Percentiles rank a stretch among this genome's conserved stretches.
Conservation (phyloP, 2,329 filamentous ascomycete genomes). For the Ophiostoma piceae region DNA sequence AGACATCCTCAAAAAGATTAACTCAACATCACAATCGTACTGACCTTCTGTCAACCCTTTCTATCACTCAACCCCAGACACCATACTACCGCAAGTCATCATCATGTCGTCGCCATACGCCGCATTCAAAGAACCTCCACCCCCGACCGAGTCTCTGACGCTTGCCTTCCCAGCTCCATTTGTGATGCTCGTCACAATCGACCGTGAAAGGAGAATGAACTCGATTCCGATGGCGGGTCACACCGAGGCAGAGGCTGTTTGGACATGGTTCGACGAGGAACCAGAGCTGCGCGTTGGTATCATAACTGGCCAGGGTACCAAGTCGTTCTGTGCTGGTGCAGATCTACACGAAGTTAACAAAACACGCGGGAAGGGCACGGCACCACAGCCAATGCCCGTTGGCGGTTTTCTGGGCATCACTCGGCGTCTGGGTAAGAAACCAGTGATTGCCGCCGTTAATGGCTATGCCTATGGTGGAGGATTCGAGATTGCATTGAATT, state of each 20-base stretch:
- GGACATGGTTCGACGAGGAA: conserved; percentile 50
- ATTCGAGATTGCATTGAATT: conserved; percentile 56
- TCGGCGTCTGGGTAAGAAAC: conserved; percentile 53
- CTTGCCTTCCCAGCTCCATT: conserved; percentile 40
- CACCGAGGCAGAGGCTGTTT: conserved; percentile 45
- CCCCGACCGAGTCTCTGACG: conserved; percentile 12
- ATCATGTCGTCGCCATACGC: conserved; percentile 15
- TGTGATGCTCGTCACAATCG: conserved; percentile 50
- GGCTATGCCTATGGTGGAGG: conserved; percentile 57
- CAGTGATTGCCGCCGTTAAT: conserved; percentile 59
- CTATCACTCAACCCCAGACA: not conserved
- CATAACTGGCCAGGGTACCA: conserved; percentile 47
- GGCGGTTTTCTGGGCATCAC: conserved; percentile 38
- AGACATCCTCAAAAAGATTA: no score
- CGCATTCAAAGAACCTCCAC: conserved; percentile 16
- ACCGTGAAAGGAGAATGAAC: conserved; percentile 46
- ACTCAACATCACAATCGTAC: no score
- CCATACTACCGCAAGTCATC: not conserved
- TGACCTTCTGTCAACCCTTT: no score
- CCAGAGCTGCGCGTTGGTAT: conserved; percentile 45
- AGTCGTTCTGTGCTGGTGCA: conserved; percentile 49
- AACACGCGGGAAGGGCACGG: conserved; percentile 28
- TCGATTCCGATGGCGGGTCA: conserved; percentile 40
- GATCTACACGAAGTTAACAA: conserved; percentile 47
- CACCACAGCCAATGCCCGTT: conserved; percentile 24